Conservation (phyloP, 768 basidiomycete species). For the Pleurotus pulmonarius region DNA sequence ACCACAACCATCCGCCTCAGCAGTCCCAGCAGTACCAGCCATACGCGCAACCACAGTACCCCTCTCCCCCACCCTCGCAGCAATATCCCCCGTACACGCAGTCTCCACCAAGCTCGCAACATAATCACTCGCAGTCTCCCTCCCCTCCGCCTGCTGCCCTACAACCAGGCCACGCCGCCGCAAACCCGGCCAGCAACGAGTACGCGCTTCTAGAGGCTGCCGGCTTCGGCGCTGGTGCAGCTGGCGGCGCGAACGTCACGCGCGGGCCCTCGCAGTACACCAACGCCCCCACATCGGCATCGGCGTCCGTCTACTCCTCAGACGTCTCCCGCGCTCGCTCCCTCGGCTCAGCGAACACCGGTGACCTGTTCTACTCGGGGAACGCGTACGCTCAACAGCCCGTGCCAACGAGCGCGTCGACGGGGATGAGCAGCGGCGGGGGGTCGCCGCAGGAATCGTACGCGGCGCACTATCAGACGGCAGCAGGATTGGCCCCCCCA, state of each 20-base stretch:
- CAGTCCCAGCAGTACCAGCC: neutral
- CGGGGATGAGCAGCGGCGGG: too few species aligned
- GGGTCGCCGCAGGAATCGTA: slow-evolving; percentile 2
- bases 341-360: neutral
- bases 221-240: slow-evolving; percentile 12
- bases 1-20: neutral
- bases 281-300: slow-evolving; percentile 3
- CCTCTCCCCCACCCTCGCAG: too few species aligned
- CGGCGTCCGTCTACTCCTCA: neutral
- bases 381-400: neutral
- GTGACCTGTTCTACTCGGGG: neutral
- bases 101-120: neutral
- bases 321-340: slow-evolving; percentile 14
- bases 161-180: neutral
- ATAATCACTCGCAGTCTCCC: slow-evolving; percentile 9
- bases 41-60: too few species aligned
- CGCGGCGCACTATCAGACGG: slow-evolving; percentile 8
- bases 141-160: slow-evolving; percentile 5
- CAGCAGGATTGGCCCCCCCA: neutral
- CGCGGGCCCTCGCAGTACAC: slow-evolving; percentile 13
- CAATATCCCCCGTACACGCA: too few species aligned
- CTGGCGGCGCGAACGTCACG: slow-evolving; percentile 7
- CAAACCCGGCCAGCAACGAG: slow-evolving; percentile 11
- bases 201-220: slow-evolving; percentile 20
- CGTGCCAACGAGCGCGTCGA: neutral